Evolutionary conservation across 1,284 basidiomycete genomes (phyloP), one percentile per base, ranked within the genome.

Genomic region (Sporisorium scitamineum): DNA sequence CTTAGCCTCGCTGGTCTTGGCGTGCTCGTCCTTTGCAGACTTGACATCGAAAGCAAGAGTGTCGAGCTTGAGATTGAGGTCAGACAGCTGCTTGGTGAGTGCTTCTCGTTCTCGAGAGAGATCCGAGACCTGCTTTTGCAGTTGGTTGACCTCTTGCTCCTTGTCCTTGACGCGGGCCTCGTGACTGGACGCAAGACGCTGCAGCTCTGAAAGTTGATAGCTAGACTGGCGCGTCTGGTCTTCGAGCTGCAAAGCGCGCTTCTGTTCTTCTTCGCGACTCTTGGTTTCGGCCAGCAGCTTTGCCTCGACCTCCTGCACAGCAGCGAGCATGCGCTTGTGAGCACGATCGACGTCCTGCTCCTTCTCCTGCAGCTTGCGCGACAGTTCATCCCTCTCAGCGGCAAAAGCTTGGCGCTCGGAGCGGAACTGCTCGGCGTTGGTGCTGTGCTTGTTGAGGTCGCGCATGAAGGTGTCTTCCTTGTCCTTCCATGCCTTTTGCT

Each of bases 331-430:
- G 63, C 94, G 89, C 77, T 95, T 93, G 83, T 92, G 94, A 0
- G 90, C 87, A 41, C 94, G 89, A 4, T 87, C 83, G 45, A 94
- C 84, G 79, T 95, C 93, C 80, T 97, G 93, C 73, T 95, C 93
- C 41, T 91, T 90, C 76, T 94, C 90, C 27, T 88, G 84, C 5
- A 93, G 88, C 60, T 92, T 87, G 66, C 90, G 90, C 80, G 91
- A 90, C 34, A 94, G 87, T 54, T 94, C 93, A 47, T 92, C 92
- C 14, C 90, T 88, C 59, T 90, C 81, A 3, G 47, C 58, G 22
- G 39, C 69, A 31, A 61, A 70, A 41, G 67, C 75, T 59, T 65
- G 76, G 39, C 52, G 72, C 53, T 76, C 78, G 22, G 32, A 57
- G 13, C 51, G 74, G 54, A 70, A 78, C 70, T 63, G 73, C 53